Conservation (phyloP, 345 rosid species). For the Arabidopsis arenosa region DNA sequence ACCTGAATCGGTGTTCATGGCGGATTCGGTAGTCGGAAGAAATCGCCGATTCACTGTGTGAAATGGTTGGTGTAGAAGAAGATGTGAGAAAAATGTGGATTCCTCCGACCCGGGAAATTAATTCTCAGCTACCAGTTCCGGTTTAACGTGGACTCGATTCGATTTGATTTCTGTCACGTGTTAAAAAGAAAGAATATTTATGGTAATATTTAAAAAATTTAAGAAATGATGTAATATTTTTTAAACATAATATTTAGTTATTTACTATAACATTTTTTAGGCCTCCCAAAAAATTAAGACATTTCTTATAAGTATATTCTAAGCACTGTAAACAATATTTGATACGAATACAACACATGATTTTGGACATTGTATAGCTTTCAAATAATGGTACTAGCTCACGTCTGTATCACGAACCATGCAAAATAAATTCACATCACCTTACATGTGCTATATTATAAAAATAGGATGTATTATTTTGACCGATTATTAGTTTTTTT, state of each 20-base stretch:
- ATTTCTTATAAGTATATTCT: background rate
- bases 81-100: no score
- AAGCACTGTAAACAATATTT: background rate
- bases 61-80: background rate
- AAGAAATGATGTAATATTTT: no score
- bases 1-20: slow-evolving; percentile 62
- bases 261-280: no score
- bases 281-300: background rate
- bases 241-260: no score
- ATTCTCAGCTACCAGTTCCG: no score
- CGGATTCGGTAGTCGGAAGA: slow-evolving; percentile 8
- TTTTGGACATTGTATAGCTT: background rate
- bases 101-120: no score
- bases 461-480: background rate
- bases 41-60: background rate
- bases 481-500: background rate
- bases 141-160: no score
- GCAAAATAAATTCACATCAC: background rate
- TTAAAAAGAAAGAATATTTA: no score
- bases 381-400: slow-evolving; percentile 10
- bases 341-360: slow-evolving; percentile 2
- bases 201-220: no score
- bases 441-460: slow-evolving; percentile 20
- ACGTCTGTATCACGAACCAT: slow-evolving; percentile 27
- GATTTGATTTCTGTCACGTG: no score